Conservation (phyloP, 345 rosid genomes). For the Camelina laxa region DNA sequence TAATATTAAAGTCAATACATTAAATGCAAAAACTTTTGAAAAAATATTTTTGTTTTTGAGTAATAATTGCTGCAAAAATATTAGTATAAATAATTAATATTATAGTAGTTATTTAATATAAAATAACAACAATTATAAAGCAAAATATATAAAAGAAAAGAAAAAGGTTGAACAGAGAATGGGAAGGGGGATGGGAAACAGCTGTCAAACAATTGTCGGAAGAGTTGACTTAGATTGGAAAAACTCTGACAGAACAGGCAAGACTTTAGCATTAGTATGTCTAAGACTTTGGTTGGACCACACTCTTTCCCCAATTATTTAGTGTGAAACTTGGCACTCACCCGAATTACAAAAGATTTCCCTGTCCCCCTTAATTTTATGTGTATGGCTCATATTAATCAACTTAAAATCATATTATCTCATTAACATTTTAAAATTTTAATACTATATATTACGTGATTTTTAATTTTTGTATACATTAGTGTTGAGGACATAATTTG, state of each 20-base stretch:
- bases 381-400: background rate
- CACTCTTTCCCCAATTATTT: constrained; percentile 32
- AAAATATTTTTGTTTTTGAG: no score
- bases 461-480: background rate
- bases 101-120: no score
- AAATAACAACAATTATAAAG: no score
- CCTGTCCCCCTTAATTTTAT: constrained; percentile 23
- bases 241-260: constrained; percentile 29
- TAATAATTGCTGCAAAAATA: no score
- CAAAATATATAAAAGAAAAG: background rate
- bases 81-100: no score
- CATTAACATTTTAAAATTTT: background rate
- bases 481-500: background rate
- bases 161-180: background rate
- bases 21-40: no score
- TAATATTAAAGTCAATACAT: no score
- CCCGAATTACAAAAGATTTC: constrained; percentile 31
- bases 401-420: background rate
- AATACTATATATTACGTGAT: background rate
- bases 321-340: constrained; percentile 23
- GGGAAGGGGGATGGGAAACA: constrained; percentile 31
- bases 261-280: constrained; percentile 28
- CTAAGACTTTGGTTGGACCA: constrained; percentile 42
- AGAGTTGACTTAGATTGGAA: constrained; percentile 36
- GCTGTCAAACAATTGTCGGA: constrained; percentile 42